Base-by-base conservation (phyloP, 108 stramenopile species). In the Cyclotella choctawhatcheeana region DNA sequence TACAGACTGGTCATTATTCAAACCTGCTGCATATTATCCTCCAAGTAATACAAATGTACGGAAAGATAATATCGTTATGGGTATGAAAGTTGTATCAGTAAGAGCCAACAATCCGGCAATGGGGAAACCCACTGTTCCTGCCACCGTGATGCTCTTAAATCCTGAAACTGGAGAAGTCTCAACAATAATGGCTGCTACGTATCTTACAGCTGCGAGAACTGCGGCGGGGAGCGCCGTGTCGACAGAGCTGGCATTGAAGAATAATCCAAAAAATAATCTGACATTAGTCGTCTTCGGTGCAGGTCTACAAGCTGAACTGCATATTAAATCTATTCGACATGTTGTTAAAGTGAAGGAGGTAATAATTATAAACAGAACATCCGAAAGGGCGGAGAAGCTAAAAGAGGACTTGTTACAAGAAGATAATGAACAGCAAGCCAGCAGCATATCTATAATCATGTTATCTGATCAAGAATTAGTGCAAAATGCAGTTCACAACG, bases 241-340 rank as follows among this genome's bases (percentile, higher is more conserved):
- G 25, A 87, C 89, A 0, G 69, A 84, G 56, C 32, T 73, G 53
- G 67, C 73, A 31, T 45, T 84, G 16, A 32, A 44, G 14, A 73
- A 74, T 59, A 58, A 48, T 45, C 67, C 69, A 12, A 29, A 33
- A 12, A 64, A 52, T 6, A 44, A 52, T 65, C 30, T 68, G 45
- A 82, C 88, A 58, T 58, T 93, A 32, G 79, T 88, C 12, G 78
- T 93, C 14, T 93, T 93, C 73, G 93, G 93, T 31, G 93, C 89
- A 4, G 93, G 93, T 13, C 48, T 88, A 13, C 93, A 93, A 52
- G 89, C 87, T 4, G 90, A 88, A 80, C 64, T 86, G 51, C 93
- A 93, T 69, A 80, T 93, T 34, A 50, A 81, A 67, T 60, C 85
- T 30, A 85, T 90, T 35, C 71, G 77, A 44, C 62, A 63, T 59